phyloP scores from a whole-genome alignment of 306 rosid genomes.

The Prinsepia uniflora region DNA sequence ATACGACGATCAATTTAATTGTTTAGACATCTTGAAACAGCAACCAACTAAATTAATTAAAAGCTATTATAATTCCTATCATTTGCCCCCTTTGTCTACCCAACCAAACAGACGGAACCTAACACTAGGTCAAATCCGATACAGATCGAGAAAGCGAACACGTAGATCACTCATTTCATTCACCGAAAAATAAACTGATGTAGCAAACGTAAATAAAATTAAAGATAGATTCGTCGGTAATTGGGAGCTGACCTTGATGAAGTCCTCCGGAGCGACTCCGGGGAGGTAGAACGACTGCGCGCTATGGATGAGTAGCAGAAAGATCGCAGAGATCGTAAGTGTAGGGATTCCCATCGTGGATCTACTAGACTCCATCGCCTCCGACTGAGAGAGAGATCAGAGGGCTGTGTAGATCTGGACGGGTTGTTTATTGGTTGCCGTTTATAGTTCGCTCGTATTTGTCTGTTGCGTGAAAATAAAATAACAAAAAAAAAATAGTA shows the following conservation, averaged over 20 bases:
- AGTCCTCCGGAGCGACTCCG: constrained; percentile 96
- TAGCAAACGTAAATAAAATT: background rate
- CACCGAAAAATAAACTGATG: too few species aligned
- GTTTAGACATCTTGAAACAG: background rate
- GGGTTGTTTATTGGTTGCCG: background rate
- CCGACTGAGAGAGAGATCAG: constrained; percentile 28
- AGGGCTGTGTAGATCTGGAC: constrained; percentile 23
- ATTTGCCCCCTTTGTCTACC: constrained; percentile 17
- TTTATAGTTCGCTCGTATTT: constrained; percentile 7
- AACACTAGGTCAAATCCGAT: constrained; percentile 9
- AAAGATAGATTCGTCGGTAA: background rate
- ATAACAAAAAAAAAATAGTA: background rate
- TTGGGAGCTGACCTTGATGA: constrained; percentile 57
- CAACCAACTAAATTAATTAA: background rate
- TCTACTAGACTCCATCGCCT: constrained; percentile 82
- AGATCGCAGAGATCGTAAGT: constrained; percentile 30
- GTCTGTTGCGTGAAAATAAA: constrained; percentile 15
- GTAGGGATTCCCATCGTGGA: constrained; percentile 33
- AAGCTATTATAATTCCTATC: background rate
- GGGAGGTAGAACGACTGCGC: constrained; percentile 84
- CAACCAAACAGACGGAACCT: constrained; percentile 19
- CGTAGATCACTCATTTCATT: constrained; percentile 35
- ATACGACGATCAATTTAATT: background rate
- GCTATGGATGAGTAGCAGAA: constrained; percentile 54
- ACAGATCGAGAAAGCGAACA: constrained; percentile 41